Conservation (phyloP, 305 asterid genomes). For the Fraxinus paxiana region DNA sequence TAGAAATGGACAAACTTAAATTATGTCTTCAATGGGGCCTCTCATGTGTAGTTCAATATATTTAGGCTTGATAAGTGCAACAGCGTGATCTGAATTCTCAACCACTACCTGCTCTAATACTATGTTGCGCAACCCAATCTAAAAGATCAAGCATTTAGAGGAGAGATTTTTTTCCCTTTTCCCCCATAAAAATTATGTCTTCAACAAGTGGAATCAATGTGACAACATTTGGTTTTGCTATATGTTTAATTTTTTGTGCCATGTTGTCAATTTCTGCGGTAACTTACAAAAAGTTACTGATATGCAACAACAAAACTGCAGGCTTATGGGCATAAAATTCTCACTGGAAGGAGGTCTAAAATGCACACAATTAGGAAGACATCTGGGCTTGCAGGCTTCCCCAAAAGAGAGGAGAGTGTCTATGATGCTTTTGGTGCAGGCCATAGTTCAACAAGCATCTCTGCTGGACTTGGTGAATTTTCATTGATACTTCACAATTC, state of each 20-base stretch:
- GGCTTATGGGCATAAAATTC: constrained; percentile 63
- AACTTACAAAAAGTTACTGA: not conserved
- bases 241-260: not conserved
- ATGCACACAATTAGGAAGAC: constrained; percentile 63
- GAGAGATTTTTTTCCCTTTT: too few species aligned
- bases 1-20: not conserved
- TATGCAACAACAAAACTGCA: not conserved
- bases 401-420: constrained; percentile 54
- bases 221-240: not conserved
- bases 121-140: not conserved
- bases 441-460: constrained; percentile 71
- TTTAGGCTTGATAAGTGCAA: not conserved
- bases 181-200: not conserved
- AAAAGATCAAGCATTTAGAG: not conserved
- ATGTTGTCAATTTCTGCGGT: not conserved
- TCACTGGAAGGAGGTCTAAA: constrained; percentile 61
- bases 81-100: not conserved
- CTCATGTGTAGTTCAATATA: not conserved
- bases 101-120: not conserved
- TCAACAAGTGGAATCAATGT: not conserved
- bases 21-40: not conserved
- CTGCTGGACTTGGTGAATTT: constrained; percentile 55
- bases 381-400: constrained; percentile 57
- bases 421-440: constrained; percentile 77
- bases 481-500: not conserved